Evolutionary conservation across 2,329 filamentous ascomycete genomes (phyloP).

Genomic region (Fusarium sp.): DNA sequence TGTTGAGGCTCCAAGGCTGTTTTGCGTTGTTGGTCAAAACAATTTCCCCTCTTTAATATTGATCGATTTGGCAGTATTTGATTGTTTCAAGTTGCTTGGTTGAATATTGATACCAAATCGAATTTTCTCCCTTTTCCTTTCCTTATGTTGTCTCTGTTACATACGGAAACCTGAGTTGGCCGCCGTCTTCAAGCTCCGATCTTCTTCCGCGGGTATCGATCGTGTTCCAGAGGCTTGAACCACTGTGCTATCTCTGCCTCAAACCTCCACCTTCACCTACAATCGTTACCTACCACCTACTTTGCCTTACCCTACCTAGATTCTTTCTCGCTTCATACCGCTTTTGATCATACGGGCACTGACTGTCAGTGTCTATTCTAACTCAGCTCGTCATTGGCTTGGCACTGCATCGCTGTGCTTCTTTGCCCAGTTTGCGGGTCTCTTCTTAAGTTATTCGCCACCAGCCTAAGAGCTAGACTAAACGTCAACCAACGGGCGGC

Average conservation of each 20-base stretch:
- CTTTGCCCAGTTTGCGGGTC: slow-evolving; percentile 19
- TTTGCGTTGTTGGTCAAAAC: slow-evolving; percentile 9
- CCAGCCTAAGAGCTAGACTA: slow-evolving; percentile 20
- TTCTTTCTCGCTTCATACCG: not conserved
- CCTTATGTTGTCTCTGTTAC: not conserved
- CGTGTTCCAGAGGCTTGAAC: slow-evolving; percentile 26
- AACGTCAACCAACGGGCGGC: slow-evolving; percentile 2
- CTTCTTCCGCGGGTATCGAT: slow-evolving; percentile 37
- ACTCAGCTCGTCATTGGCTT: slow-evolving; percentile 1
- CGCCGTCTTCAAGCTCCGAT: slow-evolving; percentile 33
- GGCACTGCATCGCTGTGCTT: slow-evolving; percentile 26
- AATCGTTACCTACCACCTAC: not conserved
- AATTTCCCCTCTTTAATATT: slow-evolving; percentile 19
- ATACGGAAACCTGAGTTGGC: slow-evolving; percentile 17
- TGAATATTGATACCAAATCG: not conserved
- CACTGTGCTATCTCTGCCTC: not conserved
- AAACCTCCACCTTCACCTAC: not conserved
- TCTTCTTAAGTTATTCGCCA: slow-evolving; percentile 21
- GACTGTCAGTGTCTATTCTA: not conserved
- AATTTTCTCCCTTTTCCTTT: not conserved
- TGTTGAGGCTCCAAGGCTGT: slow-evolving; percentile 11
- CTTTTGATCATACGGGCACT: not conserved
- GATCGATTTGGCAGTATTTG: not conserved
- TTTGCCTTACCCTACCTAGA: slow-evolving; percentile 5
- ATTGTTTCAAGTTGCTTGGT: not conserved